These are phyloP conservation scores for Hygrophila difformis DNA, from an alignment of 257 asterid species.

Conservation along the genomic window DNA sequence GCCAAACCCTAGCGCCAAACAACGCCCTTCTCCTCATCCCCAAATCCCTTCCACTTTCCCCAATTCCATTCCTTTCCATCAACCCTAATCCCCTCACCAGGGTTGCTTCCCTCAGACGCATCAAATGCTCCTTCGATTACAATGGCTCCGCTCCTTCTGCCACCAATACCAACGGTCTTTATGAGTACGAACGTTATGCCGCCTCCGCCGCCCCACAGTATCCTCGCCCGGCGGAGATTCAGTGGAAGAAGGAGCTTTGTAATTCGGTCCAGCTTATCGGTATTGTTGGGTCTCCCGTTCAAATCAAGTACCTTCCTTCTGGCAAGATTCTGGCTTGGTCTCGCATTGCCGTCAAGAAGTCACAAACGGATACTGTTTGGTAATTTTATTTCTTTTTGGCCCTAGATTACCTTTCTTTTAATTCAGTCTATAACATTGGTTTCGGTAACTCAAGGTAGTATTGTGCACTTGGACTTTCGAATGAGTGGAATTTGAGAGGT, in stretches of 20 bases:
- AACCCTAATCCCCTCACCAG: slow-evolving; percentile 12
- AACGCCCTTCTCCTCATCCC: slow-evolving; percentile 19
- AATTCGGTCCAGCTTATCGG: slow-evolving; percentile 72
- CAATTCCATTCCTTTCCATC: slow-evolving; percentile 10
- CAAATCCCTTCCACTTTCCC: slow-evolving; percentile 14
- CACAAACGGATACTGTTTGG: slow-evolving; percentile 72
- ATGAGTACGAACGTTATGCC: slow-evolving; percentile 41
- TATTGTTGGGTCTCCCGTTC: slow-evolving; percentile 61
- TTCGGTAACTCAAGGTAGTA: neutral
- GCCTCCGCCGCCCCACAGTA: slow-evolving; percentile 21
- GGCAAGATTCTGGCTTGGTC: slow-evolving; percentile 77
- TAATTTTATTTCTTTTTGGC: slow-evolving; percentile 2
- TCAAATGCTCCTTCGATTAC: slow-evolving; percentile 27
- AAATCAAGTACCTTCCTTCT: slow-evolving; percentile 60
- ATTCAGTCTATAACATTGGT: neutral
- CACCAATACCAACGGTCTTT: slow-evolving; percentile 19
- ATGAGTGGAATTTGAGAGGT: too few species aligned
- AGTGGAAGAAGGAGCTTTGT: slow-evolving; percentile 54
- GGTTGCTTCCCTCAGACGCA: slow-evolving; percentile 14
- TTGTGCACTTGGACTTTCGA: neutral
- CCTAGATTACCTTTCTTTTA: neutral
- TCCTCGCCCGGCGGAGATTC: slow-evolving; percentile 43
- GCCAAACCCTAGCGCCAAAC: slow-evolving; percentile 15
- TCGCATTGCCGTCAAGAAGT: slow-evolving; percentile 77
- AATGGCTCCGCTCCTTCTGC: slow-evolving; percentile 10